Evolutionary conservation across 129 eudicot species (phyloP).

Genomic region (Centella asiatica): DNA sequence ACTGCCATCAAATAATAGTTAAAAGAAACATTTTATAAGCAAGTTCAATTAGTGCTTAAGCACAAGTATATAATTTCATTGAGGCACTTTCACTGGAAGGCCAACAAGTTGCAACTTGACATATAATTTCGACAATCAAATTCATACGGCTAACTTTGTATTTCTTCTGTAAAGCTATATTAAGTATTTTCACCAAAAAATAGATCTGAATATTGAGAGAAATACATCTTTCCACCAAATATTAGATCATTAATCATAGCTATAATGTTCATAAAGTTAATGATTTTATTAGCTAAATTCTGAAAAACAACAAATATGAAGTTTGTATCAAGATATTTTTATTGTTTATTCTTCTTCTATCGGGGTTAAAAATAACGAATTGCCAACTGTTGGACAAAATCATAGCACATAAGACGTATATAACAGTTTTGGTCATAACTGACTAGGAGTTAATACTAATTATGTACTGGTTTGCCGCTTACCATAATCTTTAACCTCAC

Average conservation of each 20-base stretch:
- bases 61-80: background rate
- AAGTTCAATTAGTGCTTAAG: background rate
- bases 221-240: too few species aligned
- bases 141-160: too few species aligned
- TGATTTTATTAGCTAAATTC: background rate
- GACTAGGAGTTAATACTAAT: too few species aligned
- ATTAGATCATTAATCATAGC: too few species aligned
- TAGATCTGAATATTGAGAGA: too few species aligned
- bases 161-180: too few species aligned
- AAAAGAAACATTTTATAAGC: background rate
- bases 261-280: background rate
- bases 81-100: background rate
- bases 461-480: too few species aligned
- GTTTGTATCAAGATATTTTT: background rate
- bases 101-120: background rate
- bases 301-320: background rate
- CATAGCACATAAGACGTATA: background rate
- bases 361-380: background rate
- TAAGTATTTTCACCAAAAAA: too few species aligned
- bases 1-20: slow-evolving; percentile 42
- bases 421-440: background rate
- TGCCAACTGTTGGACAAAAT: background rate
- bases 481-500: too few species aligned
- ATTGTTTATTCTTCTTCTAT: too few species aligned
- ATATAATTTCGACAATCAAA: too few species aligned